These are phyloP conservation scores for Plasmodium vivax DNA, from an alignment of 169 alveolate genomes.

Conservation along the genomic window DNA sequence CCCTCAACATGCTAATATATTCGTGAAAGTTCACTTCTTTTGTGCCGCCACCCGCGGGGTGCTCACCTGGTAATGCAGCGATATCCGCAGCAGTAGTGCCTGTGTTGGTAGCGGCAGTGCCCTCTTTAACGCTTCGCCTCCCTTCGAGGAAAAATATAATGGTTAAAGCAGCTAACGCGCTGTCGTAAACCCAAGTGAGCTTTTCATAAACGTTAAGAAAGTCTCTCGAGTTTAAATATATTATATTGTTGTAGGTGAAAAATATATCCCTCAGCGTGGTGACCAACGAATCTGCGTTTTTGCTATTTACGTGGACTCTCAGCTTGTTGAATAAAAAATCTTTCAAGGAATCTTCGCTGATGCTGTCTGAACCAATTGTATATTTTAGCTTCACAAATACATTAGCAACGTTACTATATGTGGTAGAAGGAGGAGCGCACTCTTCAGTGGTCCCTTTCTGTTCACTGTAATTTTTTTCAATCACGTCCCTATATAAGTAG, in stretches of 20 bases:
- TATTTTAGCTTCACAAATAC: slow-evolving; percentile 64
- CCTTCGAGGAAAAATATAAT: slow-evolving; percentile 34
- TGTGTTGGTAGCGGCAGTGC: background rate
- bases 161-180: slow-evolving; percentile 6
- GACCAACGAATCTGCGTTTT: slow-evolving; percentile 25
- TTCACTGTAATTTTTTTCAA: slow-evolving; percentile 67
- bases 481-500: slow-evolving; percentile 61
- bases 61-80: background rate
- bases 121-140: slow-evolving; percentile 13
- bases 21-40: slow-evolving; percentile 39
- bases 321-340: slow-evolving; percentile 59
- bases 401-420: slow-evolving; percentile 32
- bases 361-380: slow-evolving; percentile 59
- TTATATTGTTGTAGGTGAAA: slow-evolving; percentile 52
- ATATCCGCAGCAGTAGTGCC: background rate
- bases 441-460: background rate
- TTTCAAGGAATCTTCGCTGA: slow-evolving; percentile 42
- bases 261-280: slow-evolving; percentile 55
- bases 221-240: slow-evolving; percentile 64
- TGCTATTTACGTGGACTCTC: slow-evolving; percentile 23
- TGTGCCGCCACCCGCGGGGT: background rate
- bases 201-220: slow-evolving; percentile 49
- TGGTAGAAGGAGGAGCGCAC: background rate
- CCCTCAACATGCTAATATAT: slow-evolving; percentile 28
- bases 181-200: slow-evolving; percentile 35